Base-by-base conservation (phyloP, 2,329 filamentous ascomycete species). In the Claviceps sp. region DNA sequence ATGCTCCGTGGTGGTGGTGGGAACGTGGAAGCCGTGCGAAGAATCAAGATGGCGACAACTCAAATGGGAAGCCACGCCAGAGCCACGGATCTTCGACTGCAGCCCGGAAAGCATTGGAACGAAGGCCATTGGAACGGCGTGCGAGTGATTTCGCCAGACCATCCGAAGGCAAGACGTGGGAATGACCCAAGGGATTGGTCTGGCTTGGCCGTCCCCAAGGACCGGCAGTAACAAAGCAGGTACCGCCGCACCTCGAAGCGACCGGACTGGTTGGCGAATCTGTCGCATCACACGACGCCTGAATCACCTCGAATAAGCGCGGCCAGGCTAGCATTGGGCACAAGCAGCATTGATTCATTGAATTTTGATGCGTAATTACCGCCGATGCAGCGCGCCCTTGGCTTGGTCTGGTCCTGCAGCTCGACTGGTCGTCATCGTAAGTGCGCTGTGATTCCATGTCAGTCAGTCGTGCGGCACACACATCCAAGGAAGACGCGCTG, bases 241-340 rank as follows among this genome's bases (percentile, higher is more conserved):
- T 14, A 44, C 42, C 42, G 20, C 42, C 42, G 16, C 30, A 34
- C 16, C 16, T 46, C n/a, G 43, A 22, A 24, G 20, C 5, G 41
- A 30, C 24, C 7, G 22, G 24, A 48, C 4, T 48, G 37, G 40
- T 26, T 24, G 37, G 18, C 11, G 22, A 18, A 43, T 22, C 3
- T 43, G 41, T 22, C 18, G 18, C 18, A 20, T 11, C 42, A 14
- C 37, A 40, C 37, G 0, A 40, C 37, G 37, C 14, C 37, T 40
- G 37, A n/a, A 40, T 40, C 37, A 40, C 5, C 5, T 44, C 42
- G 46, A 60, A 63, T 61, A 63, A 63, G 62, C 62, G 63, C 60
- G 61, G 55, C 57, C 57, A 64, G 58, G 59, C 63, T 61, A 63
- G 55, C 47, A 42, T 55, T 56, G 54, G 52, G 57, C 60, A 63